Conservation (phyloP, 129 eudicot species). For the Artemisia argyi region DNA sequence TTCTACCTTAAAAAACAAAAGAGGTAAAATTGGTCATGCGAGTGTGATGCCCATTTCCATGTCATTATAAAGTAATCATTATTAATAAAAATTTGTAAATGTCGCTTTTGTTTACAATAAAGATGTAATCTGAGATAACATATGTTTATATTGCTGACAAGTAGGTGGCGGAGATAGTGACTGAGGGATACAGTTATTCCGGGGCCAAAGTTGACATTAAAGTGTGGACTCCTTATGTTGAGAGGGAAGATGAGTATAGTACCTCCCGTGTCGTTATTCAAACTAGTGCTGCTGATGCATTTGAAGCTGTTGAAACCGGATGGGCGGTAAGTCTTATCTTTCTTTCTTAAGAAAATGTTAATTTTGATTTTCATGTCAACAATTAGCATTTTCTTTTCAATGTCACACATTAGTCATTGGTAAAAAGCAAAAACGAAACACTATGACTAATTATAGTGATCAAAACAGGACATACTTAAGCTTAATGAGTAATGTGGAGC, state of each 20-base stretch:
- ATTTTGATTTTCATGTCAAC: too few species aligned
- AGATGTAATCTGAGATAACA: background rate
- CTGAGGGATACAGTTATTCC: constrained; percentile 51
- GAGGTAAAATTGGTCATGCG: background rate
- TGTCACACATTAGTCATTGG: too few species aligned
- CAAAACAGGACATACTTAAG: too few species aligned
- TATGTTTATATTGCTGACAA: background rate
- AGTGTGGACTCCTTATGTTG: constrained; percentile 59
- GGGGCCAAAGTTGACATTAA: constrained; percentile 61
- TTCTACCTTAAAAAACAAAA: too few species aligned
- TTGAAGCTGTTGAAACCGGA: constrained; percentile 55
- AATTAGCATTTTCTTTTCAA: too few species aligned
- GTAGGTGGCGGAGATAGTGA: constrained; percentile 37
- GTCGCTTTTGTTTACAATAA: background rate
- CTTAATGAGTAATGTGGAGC: background rate
- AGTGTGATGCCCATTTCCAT: background rate
- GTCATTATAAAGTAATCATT: background rate
- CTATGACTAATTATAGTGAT: too few species aligned
- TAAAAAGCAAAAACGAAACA: too few species aligned
- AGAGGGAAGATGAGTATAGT: constrained; percentile 55
- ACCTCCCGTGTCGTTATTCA: constrained; percentile 48
- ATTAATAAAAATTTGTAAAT: background rate
- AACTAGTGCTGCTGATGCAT: constrained; percentile 36
- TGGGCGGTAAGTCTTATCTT: constrained; percentile 49
- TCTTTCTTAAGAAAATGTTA: too few species aligned